Percentiles rank a stretch among this genome's conserved stretches.
Conservation (phyloP, 2,329 filamentous ascomycete species). For the Fusarium protoensiforme region DNA sequence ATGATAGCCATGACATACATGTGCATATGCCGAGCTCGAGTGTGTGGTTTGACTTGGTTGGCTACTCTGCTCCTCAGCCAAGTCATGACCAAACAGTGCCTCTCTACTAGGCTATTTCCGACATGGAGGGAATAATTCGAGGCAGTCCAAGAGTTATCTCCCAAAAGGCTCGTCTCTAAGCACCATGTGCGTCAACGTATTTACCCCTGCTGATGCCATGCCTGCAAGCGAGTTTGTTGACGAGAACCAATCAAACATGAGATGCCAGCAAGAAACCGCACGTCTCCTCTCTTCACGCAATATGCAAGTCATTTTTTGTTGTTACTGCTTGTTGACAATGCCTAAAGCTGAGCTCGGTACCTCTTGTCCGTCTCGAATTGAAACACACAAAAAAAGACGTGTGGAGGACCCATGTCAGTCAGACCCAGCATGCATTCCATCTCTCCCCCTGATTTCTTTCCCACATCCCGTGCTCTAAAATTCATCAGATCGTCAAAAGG, state of each 20-base stretch:
- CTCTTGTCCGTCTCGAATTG: not conserved
- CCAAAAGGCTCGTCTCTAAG: too few relatives aligned
- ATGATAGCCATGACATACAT: too few relatives aligned
- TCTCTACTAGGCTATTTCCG: not conserved
- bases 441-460: not conserved
- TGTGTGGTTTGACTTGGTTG: too few relatives aligned
- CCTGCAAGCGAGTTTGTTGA: too few relatives aligned
- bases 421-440: constrained; percentile 5
- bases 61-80: not conserved
- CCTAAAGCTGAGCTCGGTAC: not conserved
- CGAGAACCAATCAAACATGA: not conserved
- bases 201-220: not conserved
- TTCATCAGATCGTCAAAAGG: constrained; percentile 38
- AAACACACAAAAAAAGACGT: not conserved
- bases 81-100: not conserved
- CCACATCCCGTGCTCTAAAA: constrained; percentile 27
- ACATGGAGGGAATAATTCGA: not conserved
- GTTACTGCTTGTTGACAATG: constrained; percentile 4
- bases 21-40: too few relatives aligned
- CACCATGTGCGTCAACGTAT: not conserved
- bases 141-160: too few relatives aligned
- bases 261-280: not conserved
- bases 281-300: not conserved
- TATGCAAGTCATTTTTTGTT: not conserved
- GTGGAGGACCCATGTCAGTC: constrained; percentile 10